phyloP scores from a whole-genome alignment of 2,329 filamentous ascomycete genomes.

The Fusarium longipes region DNA sequence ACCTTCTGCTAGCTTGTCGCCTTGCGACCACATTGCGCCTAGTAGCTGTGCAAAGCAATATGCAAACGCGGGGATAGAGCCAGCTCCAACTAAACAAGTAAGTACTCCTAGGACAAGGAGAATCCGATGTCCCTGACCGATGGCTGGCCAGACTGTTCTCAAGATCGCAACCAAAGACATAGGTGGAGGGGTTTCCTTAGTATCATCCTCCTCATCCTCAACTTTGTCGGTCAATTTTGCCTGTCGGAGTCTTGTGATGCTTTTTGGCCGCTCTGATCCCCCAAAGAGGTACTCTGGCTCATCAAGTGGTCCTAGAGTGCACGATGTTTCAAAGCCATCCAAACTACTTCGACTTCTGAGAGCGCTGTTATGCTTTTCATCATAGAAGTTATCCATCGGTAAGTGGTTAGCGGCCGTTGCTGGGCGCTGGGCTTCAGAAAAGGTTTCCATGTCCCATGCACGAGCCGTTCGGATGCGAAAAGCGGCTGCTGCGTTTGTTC shows the following conservation, averaged over 20 bases:
- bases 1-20: slow-evolving; percentile 61
- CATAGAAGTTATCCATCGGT: not conserved
- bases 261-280: slow-evolving; percentile 48
- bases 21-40: slow-evolving; percentile 71
- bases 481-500: slow-evolving; percentile 34
- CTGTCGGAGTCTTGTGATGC: slow-evolving; percentile 31
- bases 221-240: not conserved
- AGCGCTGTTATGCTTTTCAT: slow-evolving; percentile 29
- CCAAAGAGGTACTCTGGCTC: slow-evolving; percentile 40
- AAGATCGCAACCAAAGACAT: slow-evolving; percentile 45
- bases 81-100: slow-evolving; percentile 72
- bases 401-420: slow-evolving; percentile 1
- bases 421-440: slow-evolving; percentile 4
- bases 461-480: slow-evolving; percentile 37
- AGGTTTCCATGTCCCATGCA: slow-evolving; percentile 34
- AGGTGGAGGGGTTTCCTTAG: slow-evolving; percentile 6
- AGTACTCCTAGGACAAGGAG: slow-evolving; percentile 70
- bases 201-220: not conserved
- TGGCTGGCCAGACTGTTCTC: slow-evolving; percentile 74
- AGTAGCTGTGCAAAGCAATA: slow-evolving; percentile 80
- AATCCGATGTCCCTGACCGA: slow-evolving; percentile 63
- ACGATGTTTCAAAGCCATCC: slow-evolving; percentile 12
- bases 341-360: slow-evolving; percentile 19
- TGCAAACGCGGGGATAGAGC: slow-evolving; percentile 78
- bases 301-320: slow-evolving; percentile 12